Percentiles rank a stretch among this genome's conserved stretches.
These are phyloP conservation scores for Alternaria gaisen DNA, from an alignment of 2,329 filamentous ascomycete species.

Conservation along the genomic window DNA sequence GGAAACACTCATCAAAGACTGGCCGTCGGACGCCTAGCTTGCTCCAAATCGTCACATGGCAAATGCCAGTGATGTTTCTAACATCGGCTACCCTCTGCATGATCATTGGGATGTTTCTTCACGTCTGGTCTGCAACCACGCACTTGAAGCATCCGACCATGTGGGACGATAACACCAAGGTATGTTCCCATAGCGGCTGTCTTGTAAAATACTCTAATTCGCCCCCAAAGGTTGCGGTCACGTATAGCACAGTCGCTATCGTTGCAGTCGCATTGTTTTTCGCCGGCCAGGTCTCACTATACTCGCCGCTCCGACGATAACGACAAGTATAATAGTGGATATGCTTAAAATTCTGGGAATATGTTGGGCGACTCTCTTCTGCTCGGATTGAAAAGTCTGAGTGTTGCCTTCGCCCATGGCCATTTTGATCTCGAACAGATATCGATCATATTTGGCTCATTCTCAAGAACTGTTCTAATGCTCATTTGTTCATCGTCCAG, in stretches of 20 bases:
- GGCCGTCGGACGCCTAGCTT: slow-evolving; percentile 35
- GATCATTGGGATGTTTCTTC: slow-evolving; percentile 51
- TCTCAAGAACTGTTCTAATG: neutral
- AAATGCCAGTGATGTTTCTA: slow-evolving; percentile 51
- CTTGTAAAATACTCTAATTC: neutral
- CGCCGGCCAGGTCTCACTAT: slow-evolving; percentile 30
- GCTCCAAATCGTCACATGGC: slow-evolving; percentile 49
- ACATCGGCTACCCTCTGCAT: slow-evolving; percentile 48
- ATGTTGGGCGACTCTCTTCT: neutral
- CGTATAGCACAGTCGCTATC: slow-evolving; percentile 24
- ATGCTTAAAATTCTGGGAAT: neutral
- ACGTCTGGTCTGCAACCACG: slow-evolving; percentile 49
- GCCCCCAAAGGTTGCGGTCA: slow-evolving; percentile 27
- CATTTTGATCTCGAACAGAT: neutral
- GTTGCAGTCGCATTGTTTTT: slow-evolving; percentile 29
- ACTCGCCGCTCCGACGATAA: slow-evolving; percentile 11
- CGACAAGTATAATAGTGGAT: neutral
- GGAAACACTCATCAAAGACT: slow-evolving; percentile 25
- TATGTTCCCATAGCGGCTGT: slow-evolving; percentile 3
- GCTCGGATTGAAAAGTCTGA: too few relatives aligned
- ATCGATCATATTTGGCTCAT: neutral
- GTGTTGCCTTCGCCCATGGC: neutral
- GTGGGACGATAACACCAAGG: slow-evolving; percentile 47
- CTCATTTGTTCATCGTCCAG: neutral
- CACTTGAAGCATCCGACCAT: slow-evolving; percentile 30